Base-by-base conservation (phyloP, 768 basidiomycete species). In the Suillus brevipes region DNA sequence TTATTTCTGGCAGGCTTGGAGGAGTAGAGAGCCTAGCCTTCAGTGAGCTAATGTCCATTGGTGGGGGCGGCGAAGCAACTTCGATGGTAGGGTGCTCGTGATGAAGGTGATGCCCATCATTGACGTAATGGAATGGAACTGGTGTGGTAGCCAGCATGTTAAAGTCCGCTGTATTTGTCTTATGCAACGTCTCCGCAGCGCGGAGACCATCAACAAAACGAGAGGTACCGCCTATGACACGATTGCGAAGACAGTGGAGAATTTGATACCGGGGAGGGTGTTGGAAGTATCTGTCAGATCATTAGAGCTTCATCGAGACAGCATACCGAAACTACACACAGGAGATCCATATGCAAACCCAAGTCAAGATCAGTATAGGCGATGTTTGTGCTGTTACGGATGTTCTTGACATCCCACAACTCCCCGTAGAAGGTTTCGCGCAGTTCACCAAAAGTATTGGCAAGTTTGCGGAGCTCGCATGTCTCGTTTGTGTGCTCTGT, bases 281-380 rank as follows among this genome's bases (percentile, higher is more conserved):
- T 68, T 94, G 85, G 71, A 95, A 96, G 77, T 98, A 97, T 61
- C 95, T 96, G 71, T 5, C 25, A 20, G 50, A 40, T 63, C 14
- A 63, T 74, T 36, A 69, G 52, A 64, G 31, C 38, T 3, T 25
- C n/a, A 18, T 60, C n/a, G 25, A 59, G 7, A 34, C 23, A 36
- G 45, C 18, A 0, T 28, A 60, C 43, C 5, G 14, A n/a, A n/a
- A 42, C 13, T 5, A 83, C 94, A 68, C 72, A 96, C 94, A 91
- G 78, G 0, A 99, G 80, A 78, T 99, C 97, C 91, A 94, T 93
- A 72, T 98, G 96, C 25, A 96, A 73, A 0, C 90, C 96, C 10
- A 99, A 82, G 69, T 92, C 84, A 31, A 97, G 82, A 74, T 95
- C 89, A 14, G 97, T 99, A 74, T 97, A 98, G 4, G 97, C 97